These are phyloP conservation scores for Thielaviopsis musarum DNA, from an alignment of 2,329 filamentous ascomycete species.

Conservation along the genomic window DNA sequence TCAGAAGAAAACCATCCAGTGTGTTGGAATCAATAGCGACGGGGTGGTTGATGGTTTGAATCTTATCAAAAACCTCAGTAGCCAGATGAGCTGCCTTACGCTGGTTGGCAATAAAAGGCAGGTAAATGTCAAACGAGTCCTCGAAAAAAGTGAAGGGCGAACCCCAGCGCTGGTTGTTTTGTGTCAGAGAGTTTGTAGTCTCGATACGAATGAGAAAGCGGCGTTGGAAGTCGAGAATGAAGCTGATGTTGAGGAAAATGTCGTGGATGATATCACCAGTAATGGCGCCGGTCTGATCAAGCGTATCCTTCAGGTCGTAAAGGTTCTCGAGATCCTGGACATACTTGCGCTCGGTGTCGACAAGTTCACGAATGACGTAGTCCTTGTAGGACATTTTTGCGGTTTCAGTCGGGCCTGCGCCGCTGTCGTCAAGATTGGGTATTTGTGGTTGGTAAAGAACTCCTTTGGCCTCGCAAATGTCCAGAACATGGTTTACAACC, in stretches of 20 bases:
- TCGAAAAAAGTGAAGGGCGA: constrained; percentile 73
- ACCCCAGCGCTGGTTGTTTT: constrained; percentile 79
- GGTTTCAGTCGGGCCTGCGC: constrained; percentile 30
- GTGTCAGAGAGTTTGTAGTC: constrained; percentile 74
- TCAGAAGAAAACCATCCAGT: constrained; percentile 80
- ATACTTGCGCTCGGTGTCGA: constrained; percentile 93
- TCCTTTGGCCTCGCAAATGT: constrained; percentile 64
- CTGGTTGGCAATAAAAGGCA: constrained; percentile 95
- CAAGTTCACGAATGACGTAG: constrained; percentile 78
- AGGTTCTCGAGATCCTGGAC: constrained; percentile 92
- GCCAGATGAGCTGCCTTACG: constrained; percentile 77
- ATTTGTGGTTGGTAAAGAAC: constrained; percentile 48
- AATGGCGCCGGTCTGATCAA: constrained; percentile 76
- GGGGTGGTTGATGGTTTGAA: constrained; percentile 54
- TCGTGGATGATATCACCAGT: constrained; percentile 82
- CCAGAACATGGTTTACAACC: constrained; percentile 82
- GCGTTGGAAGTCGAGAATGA: constrained; percentile 86
- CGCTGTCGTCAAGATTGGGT: constrained; percentile 34
- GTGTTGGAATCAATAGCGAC: constrained; percentile 81
- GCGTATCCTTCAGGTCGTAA: constrained; percentile 74
- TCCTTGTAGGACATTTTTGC: constrained; percentile 61
- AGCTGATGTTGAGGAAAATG: constrained; percentile 93
- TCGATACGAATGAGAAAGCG: constrained; percentile 91
- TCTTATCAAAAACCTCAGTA: constrained; percentile 72
- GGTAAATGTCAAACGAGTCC: constrained; percentile 80